These are phyloP conservation scores for Pseudogymnoascus sp. DNA, from an alignment of 2,329 filamentous ascomycete species.

Conservation along the genomic window DNA sequence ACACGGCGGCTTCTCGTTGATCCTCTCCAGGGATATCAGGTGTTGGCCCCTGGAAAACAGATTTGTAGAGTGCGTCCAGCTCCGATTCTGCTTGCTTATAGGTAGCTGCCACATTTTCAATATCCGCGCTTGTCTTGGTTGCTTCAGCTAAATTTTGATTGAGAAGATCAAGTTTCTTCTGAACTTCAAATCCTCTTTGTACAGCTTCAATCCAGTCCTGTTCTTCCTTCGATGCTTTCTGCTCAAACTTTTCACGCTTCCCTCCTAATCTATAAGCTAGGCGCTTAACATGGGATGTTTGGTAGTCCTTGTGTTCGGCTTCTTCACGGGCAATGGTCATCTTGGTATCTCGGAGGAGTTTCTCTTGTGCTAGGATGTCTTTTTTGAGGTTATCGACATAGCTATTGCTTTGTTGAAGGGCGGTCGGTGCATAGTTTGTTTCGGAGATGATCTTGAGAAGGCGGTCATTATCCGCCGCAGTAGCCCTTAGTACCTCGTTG, in stretches of 20 bases:
- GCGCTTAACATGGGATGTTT: conserved; percentile 43
- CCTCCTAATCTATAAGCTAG: conserved; percentile 44
- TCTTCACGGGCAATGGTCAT: conserved; percentile 37
- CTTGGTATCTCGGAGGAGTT: conserved; percentile 33
- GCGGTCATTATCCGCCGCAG: conserved; percentile 33
- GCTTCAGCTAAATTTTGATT: conserved; percentile 35
- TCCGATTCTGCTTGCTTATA: conserved; percentile 36
- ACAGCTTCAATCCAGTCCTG: conserved; percentile 46
- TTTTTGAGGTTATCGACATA: conserved; percentile 39
- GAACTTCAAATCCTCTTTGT: conserved; percentile 38
- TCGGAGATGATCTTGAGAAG: conserved; percentile 39
- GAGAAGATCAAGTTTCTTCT: conserved; percentile 35
- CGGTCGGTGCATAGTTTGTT: conserved; percentile 40
- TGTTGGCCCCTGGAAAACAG: conserved; percentile 45
- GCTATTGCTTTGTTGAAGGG: conserved; percentile 36
- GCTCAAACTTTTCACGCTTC: conserved; percentile 39
- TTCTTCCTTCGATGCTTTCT: conserved; percentile 45
- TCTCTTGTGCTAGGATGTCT: conserved; percentile 31
- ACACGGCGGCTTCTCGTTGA: conserved; percentile 32
- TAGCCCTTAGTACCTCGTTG: conserved; percentile 31
- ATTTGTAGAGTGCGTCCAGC: conserved; percentile 44
- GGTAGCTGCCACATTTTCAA: conserved; percentile 30
- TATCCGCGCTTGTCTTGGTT: conserved; percentile 25
- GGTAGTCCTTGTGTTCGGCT: conserved; percentile 44
- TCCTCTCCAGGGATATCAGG: conserved; percentile 48